Percentiles rank a stretch among this genome's conserved stretches.
Conservation (phyloP, 129 eudicot genomes). For the Gnaphalium uliginosum region DNA sequence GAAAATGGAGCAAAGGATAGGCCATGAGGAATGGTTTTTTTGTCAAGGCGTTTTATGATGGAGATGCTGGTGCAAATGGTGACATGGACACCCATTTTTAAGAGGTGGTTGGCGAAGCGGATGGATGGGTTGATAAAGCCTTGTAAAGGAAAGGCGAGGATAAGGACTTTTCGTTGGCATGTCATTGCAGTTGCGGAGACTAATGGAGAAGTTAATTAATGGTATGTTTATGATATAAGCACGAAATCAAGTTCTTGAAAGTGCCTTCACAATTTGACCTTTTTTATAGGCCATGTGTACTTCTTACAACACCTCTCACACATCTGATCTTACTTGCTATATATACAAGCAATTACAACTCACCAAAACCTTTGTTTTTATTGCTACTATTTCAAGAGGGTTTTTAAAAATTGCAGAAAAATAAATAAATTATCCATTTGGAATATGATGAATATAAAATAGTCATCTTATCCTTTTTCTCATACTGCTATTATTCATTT, state of each 20-base stretch:
- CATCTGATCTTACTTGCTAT: too few relatives aligned
- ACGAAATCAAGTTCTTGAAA: background rate
- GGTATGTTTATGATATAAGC: background rate
- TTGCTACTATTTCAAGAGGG: too few relatives aligned
- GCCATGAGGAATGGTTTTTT: slow-evolving; percentile 12
- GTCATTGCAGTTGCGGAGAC: background rate
- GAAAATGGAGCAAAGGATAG: slow-evolving; percentile 16
- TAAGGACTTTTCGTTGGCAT: background rate
- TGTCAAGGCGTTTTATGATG: background rate
- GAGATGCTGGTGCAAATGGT: slow-evolving; percentile 6
- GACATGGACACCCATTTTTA: slow-evolving; percentile 9
- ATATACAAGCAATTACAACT: too few relatives aligned
- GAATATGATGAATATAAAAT: too few relatives aligned
- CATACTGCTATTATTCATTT: too few relatives aligned
- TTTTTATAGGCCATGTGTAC: too few relatives aligned
- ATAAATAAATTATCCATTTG: too few relatives aligned
- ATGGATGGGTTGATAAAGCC: slow-evolving; percentile 11
- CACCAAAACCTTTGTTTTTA: too few relatives aligned
- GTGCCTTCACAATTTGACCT: background rate
- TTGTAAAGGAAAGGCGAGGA: background rate
- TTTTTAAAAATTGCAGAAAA: too few relatives aligned
- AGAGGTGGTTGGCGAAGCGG: background rate
- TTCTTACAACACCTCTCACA: too few relatives aligned
- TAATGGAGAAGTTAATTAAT: background rate
- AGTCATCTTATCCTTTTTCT: too few relatives aligned